A percentile compares a stretch with the other conserved stretches of the same genome.
These are phyloP conservation scores for carrot (Daucus carota) DNA, from an alignment of 129 eudicot species.

Conservation along the genomic window DH1_v3.0 NC_030387.2:36081001-36081500, in stretches of 20 bases:
- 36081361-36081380: neutral
- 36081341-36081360: neutral
- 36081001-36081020: neutral
- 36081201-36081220: neutral
- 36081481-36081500: conserved; percentile 5
- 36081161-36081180: no score
- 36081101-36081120: neutral
- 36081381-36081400: neutral
- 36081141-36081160: neutral
- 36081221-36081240: neutral
- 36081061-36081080: neutral
- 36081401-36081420: neutral
- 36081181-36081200: neutral
- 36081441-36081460: neutral
- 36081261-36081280: neutral
- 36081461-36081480: neutral
- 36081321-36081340: neutral
- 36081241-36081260: no score
- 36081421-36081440: neutral
- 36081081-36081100: neutral
- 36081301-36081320: neutral
- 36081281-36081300: neutral
- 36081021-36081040: no score
- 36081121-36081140: neutral
- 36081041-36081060: neutral